Evolutionary conservation across 192 early-diverging fungal species (phyloP), one percentile per base, ranked within the genome.

Genomic region (Backusella sp.): DNA sequence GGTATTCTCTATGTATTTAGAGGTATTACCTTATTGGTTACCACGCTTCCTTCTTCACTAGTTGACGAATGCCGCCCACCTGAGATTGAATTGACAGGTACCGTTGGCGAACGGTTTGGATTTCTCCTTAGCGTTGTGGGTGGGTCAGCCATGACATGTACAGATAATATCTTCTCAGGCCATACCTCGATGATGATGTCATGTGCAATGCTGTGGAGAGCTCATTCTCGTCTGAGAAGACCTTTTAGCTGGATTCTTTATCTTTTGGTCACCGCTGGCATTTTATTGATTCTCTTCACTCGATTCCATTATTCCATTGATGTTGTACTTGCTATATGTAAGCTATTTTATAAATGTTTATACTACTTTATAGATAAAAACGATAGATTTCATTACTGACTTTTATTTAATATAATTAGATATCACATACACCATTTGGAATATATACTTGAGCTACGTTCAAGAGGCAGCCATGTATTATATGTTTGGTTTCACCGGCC

Each of bases 121-220:
- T 83, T 85, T 32, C 81, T 84, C 21, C 80, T 86, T 0, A 74
- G 86, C 14, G 84, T 87, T 14, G 69, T 89, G 59, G 84, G 85
- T 7, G 87, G 87, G 2, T 71, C 79, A 7, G 80, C 80, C 9
- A 81, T 85, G 39, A 85, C 86, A 52, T 91, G 90, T 79, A 87
- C 88, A 4, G 87, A 91, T 82, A 88, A 88, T 77, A 86, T 91
- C n/a, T 91, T 87, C 42, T 89, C 88, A 3, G 90, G 90, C 8
- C 90, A 91, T 78, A 89, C 90, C 1, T 82, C 85, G 3, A 82
- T 91, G 34, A 83, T 91, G 75, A 72, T 83, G 14, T 82, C 85
- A 1, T 81, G 86, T n/a, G 82, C 84, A 6, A 73, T 91, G 65
- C 81, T 88, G 19, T 89, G 88, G 90, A 80, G 84, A 14, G 72